These are phyloP conservation scores for Neonothopanus nambi DNA, from an alignment of 1,284 basidiomycete species.

Conservation along the genomic window DNA sequence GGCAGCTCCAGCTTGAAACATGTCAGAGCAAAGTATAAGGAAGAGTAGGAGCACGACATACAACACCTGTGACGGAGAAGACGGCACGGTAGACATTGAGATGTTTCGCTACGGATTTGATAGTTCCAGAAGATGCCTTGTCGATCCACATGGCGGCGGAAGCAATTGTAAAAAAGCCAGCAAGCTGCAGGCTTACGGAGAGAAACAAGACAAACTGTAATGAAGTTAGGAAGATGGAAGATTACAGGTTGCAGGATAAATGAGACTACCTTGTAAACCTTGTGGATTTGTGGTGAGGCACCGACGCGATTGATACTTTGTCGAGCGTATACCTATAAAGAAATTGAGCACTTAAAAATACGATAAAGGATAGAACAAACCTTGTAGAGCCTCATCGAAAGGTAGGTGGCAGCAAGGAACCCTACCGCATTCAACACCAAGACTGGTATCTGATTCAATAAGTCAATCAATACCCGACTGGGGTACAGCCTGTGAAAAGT, in stretches of 20 bases:
- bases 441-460: conserved; percentile 34
- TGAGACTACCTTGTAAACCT: conserved; percentile 44
- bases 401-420: conserved; percentile 32
- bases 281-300: conserved; percentile 43
- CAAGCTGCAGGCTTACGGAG: conserved; percentile 49
- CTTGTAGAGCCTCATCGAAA: conserved; percentile 41
- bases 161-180: conserved; percentile 51
- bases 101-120: conserved; percentile 33
- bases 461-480: not conserved
- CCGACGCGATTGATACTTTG: conserved; percentile 54
- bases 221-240: not conserved
- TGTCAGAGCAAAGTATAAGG: not conserved
- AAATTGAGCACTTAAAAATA: not conserved
- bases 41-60: conserved; percentile 27
- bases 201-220: conserved; percentile 48
- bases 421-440: conserved; percentile 35
- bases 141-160: conserved; percentile 53
- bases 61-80: conserved; percentile 42
- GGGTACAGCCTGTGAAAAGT: conserved; percentile 6
- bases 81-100: conserved; percentile 39
- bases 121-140: conserved; percentile 41
- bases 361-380: conserved; percentile 23
- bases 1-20: conserved; percentile 41
- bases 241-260: not conserved
- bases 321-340: conserved; percentile 43